A percentile compares a stretch with the other conserved stretches of the same genome.
Conservation (phyloP, 805 yeast species). For the Yamadazyma akitaensis region DNA sequence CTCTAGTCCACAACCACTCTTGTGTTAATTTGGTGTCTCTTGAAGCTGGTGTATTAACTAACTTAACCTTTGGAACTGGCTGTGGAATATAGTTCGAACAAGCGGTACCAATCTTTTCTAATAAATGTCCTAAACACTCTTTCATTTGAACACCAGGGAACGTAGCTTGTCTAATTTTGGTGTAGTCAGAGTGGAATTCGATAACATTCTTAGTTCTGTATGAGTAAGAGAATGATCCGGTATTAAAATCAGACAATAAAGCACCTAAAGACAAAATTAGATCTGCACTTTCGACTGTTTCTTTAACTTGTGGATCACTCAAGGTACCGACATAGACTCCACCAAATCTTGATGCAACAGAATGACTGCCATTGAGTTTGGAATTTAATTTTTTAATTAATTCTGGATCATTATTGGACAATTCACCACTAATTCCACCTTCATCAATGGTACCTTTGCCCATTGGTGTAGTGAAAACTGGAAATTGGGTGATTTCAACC, state of each 20-base stretch:
- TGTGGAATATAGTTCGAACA: conserved; percentile 46
- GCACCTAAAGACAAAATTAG: conserved; percentile 37
- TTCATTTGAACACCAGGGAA: conserved; percentile 43
- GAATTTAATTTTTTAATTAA: conserved; percentile 21
- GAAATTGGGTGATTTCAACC: conserved; percentile 38
- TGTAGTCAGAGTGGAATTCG: conserved; percentile 42
- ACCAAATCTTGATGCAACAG: conserved; percentile 29
- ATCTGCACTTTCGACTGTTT: conserved; percentile 36
- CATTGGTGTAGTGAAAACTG: conserved; percentile 40
- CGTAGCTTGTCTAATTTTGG: conserved; percentile 37
- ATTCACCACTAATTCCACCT: conserved; percentile 30
- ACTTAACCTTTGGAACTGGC: conserved; percentile 53
- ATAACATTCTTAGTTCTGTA: conserved; percentile 37
- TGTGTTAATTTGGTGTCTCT: conserved; percentile 41
- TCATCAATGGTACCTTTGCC: conserved; percentile 39
- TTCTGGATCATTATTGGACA: conserved; percentile 23
- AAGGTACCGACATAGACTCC: conserved; percentile 41
- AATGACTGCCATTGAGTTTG: conserved; percentile 18
- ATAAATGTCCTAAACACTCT: conserved; percentile 45
- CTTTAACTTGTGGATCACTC: conserved; percentile 34
- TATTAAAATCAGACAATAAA: conserved; percentile 39
- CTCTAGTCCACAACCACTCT: conserved; percentile 66
- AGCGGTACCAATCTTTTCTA: conserved; percentile 33
- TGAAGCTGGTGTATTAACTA: conserved; percentile 42
- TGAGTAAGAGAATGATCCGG: conserved; percentile 39